Percentiles rank a stretch among this genome's conserved stretches.
Evolutionary conservation across 176 grass and related monocot species (phyloP).

Genomic region (Oryza meridionalis): DNA sequence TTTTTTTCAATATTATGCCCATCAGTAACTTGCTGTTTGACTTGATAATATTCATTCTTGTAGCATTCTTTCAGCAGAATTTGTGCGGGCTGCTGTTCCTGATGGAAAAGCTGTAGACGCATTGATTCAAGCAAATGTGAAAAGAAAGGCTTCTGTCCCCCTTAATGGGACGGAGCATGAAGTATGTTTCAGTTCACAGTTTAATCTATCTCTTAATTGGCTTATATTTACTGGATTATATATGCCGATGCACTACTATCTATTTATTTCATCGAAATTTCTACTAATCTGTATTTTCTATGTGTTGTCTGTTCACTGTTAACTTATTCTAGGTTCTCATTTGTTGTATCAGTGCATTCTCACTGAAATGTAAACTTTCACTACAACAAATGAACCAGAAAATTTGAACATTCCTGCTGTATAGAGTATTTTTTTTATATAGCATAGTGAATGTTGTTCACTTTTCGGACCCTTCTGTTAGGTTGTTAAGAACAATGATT

Average conservation of each 20-base stretch:
- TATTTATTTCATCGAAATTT: background rate
- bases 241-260: slow-evolving; percentile 11
- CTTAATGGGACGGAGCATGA: slow-evolving; percentile 77
- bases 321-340: slow-evolving; percentile 4
- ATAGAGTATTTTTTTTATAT: background rate
- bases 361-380: background rate
- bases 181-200: slow-evolving; percentile 52
- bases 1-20: slow-evolving; percentile 24
- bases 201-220: slow-evolving; percentile 23
- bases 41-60: slow-evolving; percentile 80
- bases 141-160: slow-evolving; percentile 56
- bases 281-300: background rate
- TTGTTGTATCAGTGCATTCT: background rate
- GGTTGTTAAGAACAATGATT: background rate
- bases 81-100: slow-evolving; percentile 88
- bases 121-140: slow-evolving; percentile 71
- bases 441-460: background rate
- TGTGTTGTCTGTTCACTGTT: background rate
- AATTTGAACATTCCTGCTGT: background rate
- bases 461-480: slow-evolving; percentile 9
- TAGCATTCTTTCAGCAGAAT: slow-evolving; percentile 99
- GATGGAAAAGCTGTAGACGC: slow-evolving; percentile 79
- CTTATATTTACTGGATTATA: slow-evolving; percentile 18
- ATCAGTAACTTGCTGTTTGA: slow-evolving; percentile 56
- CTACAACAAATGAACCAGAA: background rate